A percentile compares a stretch with the other conserved stretches of the same genome.
Evolutionary conservation across 306 rosid genomes (phyloP).

Genomic region (Psophocarpus tetragonolobus): DNA sequence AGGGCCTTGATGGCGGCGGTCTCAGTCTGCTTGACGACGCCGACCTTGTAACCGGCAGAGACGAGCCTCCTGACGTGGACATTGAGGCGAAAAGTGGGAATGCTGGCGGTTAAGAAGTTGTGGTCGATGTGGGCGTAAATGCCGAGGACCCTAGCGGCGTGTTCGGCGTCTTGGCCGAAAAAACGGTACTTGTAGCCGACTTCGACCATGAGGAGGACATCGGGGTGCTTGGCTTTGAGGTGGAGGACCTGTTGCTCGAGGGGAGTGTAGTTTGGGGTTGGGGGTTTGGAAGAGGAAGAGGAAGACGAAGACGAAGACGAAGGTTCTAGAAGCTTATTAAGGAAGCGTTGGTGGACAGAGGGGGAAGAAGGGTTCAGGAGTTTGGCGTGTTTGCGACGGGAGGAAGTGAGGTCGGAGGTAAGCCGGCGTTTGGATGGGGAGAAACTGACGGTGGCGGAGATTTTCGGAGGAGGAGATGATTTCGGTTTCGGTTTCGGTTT

Average conservation of each 20-base stretch:
- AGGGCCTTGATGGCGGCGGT: constrained; percentile 93
- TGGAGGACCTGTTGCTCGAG: constrained; percentile 75
- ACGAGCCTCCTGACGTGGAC: constrained; percentile 96
- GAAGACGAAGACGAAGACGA: constrained; percentile 20
- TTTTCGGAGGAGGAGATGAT: constrained; percentile 58
- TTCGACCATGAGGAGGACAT: constrained; percentile 87
- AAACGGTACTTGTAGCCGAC: constrained; percentile 88
- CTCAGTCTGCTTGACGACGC: constrained; percentile 94
- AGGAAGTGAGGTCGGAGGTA: constrained; percentile 51
- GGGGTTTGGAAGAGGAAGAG: constrained; percentile 31
- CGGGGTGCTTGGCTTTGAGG: constrained; percentile 69
- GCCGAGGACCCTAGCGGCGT: constrained; percentile 73
- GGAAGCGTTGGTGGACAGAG: constrained; percentile 72
- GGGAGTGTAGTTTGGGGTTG: constrained; percentile 61
- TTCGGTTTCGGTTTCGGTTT: constrained; percentile 71
- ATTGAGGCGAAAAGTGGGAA: constrained; percentile 77
- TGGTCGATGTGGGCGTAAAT: constrained; percentile 84
- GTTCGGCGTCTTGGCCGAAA: constrained; percentile 80
- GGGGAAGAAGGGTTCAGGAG: constrained; percentile 60
- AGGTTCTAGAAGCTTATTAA: constrained; percentile 78
- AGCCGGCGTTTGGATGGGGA: constrained; percentile 81
- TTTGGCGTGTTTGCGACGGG: constrained; percentile 57
- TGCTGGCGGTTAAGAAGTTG: constrained; percentile 79
- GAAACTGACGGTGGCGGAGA: constrained; percentile 75
- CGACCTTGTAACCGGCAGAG: constrained; percentile 81